A percentile compares a stretch with the other conserved stretches of the same genome.
Conservation (phyloP, 257 asterid species). For the Solanum neorickii region DNA sequence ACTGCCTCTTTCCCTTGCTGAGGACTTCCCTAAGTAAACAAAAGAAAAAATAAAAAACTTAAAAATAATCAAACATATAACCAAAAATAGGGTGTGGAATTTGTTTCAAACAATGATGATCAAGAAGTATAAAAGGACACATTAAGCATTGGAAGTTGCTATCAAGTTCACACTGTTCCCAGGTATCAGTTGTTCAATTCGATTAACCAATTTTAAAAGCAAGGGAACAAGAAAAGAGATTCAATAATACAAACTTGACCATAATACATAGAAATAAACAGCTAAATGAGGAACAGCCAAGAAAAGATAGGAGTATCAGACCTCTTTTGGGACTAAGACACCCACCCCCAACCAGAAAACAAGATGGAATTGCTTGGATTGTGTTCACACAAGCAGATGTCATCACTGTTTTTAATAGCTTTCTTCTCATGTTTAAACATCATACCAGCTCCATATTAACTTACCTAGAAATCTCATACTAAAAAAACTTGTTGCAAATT, state of each 20-base stretch:
- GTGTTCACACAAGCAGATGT: not conserved
- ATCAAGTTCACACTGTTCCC: not conserved
- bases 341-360: not conserved
- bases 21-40: not conserved
- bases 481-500: not conserved
- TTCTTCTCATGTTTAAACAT: not conserved
- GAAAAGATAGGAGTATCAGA: not conserved
- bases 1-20: not conserved
- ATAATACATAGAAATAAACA: not conserved
- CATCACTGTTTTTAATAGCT: not conserved
- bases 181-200: not conserved
- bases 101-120: not conserved
- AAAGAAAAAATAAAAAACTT: not conserved
- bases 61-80: not conserved
- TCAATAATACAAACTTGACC: not conserved
- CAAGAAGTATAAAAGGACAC: not conserved
- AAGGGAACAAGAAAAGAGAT: not conserved
- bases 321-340: not conserved
- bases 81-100: not conserved
- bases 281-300: not conserved
- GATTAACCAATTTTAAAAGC: not conserved
- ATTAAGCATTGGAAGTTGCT: not conserved
- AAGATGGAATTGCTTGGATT: not conserved
- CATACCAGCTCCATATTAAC: not conserved
- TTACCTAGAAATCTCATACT: not conserved